These are phyloP conservation scores for Stachybotrys elegans DNA, from an alignment of 2,329 filamentous ascomycete species.

Conservation along the genomic window DNA sequence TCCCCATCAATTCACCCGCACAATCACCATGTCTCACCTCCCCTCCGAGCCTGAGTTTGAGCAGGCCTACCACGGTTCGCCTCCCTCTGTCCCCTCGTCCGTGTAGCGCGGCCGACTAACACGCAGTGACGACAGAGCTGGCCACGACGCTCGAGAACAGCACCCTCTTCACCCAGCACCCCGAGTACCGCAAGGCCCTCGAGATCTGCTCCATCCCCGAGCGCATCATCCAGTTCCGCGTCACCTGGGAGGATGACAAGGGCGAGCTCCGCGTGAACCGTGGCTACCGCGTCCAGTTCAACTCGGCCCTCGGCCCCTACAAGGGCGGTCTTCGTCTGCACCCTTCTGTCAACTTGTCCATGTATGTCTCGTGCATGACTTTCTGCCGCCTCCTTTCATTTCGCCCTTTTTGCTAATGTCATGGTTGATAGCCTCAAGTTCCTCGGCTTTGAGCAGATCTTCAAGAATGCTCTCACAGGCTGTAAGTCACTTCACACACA, in stretches of 20 bases:
- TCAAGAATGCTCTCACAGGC: slow-evolving; percentile 98
- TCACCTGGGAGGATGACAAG: slow-evolving; percentile 94
- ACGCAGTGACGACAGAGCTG: slow-evolving; percentile 60
- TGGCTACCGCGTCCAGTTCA: slow-evolving; percentile 96
- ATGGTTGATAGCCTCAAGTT: slow-evolving; percentile 75
- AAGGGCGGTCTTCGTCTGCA: slow-evolving; percentile 97
- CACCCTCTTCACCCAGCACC: slow-evolving; percentile 87
- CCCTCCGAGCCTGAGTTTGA: slow-evolving; percentile 93
- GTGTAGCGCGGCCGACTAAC: background rate
- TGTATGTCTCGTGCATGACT: slow-evolving; percentile 32
- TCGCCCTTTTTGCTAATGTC: slow-evolving; percentile 30
- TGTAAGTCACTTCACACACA: slow-evolving; percentile 48
- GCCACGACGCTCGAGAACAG: slow-evolving; percentile 91
- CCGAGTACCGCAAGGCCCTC: slow-evolving; percentile 89
- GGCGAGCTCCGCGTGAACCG: slow-evolving; percentile 86
- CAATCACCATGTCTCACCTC: slow-evolving; percentile 69
- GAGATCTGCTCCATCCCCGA: slow-evolving; percentile 86
- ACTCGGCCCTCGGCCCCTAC: slow-evolving; percentile 94
- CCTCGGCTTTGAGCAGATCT: slow-evolving; percentile 98
- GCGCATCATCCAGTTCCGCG: slow-evolving; percentile 94
- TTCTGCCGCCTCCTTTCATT: background rate
- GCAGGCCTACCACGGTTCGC: slow-evolving; percentile 91
- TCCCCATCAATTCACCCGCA: slow-evolving; percentile 8
- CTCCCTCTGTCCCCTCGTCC: slow-evolving; percentile 5
- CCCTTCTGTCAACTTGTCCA: slow-evolving; percentile 74